Evolutionary conservation across 2,329 filamentous ascomycete species (phyloP).

Genomic region (Chlorencoelia australis): DNA sequence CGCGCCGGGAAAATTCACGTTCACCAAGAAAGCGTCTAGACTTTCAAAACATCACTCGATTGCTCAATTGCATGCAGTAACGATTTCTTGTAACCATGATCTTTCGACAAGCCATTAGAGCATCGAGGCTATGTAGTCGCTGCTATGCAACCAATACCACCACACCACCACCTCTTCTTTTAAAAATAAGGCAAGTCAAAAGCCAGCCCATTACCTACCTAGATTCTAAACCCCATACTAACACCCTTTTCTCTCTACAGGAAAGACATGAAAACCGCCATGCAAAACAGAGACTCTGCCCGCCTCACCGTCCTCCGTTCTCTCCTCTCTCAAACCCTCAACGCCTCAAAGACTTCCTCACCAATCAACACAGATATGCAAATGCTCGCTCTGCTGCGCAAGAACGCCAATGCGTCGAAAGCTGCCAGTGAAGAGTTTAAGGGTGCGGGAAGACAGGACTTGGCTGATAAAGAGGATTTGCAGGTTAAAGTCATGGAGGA

Average conservation of each 20-base stretch:
- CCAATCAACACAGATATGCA: constrained; percentile 64
- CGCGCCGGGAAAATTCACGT: too few species aligned
- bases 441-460: constrained; percentile 52
- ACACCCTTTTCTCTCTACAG: constrained; percentile 13
- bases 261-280: constrained; percentile 52
- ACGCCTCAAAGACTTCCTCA: constrained; percentile 60
- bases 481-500: constrained; percentile 57
- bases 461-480: constrained; percentile 58
- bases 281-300: constrained; percentile 53
- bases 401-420: constrained; percentile 46
- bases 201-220: too few species aligned
- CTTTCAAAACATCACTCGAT: too few species aligned
- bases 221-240: background rate
- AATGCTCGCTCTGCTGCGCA: constrained; percentile 57
- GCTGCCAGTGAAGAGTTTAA: constrained; percentile 56
- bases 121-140: constrained; percentile 18
- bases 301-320: constrained; percentile 59
- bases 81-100: too few species aligned
- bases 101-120: constrained; percentile 14
- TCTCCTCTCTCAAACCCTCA: constrained; percentile 60
- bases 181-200: constrained; percentile 27
- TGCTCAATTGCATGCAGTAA: too few species aligned
- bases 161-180: constrained; percentile 26
- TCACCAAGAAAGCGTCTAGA: too few species aligned
- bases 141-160: constrained; percentile 20